These are phyloP conservation scores for Euphorbia lathyris DNA, from an alignment of 345 rosid species.

Conservation along the genomic window DNA sequence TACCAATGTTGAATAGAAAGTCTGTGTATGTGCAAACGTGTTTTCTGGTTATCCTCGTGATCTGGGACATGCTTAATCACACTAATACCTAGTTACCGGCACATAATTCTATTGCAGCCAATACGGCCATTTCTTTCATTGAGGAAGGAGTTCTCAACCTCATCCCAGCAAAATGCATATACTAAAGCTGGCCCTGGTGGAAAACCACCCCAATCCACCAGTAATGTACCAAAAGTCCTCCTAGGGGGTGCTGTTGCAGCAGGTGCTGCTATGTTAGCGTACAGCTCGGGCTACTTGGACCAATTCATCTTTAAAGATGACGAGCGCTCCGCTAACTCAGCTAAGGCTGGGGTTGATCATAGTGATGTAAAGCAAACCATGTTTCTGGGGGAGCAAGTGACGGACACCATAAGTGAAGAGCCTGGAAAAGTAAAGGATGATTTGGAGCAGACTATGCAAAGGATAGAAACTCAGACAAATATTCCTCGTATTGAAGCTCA, in stretches of 20 bases:
- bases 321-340: constrained; percentile 24
- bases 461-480: constrained; percentile 16
- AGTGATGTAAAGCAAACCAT: constrained; percentile 23
- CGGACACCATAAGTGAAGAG: constrained; percentile 33
- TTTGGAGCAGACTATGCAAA: constrained; percentile 17
- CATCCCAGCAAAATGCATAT: constrained; percentile 41
- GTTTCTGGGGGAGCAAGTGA: constrained; percentile 31
- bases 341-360: constrained; percentile 21
- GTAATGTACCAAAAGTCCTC: constrained; percentile 37
- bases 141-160: constrained; percentile 49
- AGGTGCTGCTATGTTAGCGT: constrained; percentile 49
- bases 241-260: constrained; percentile 49
- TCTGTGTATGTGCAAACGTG: neutral
- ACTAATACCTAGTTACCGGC: constrained; percentile 5
- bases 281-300: constrained; percentile 61
- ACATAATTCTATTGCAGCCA: constrained; percentile 27
- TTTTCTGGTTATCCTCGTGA: neutral
- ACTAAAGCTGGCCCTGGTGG: constrained; percentile 40
- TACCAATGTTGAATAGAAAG: neutral
- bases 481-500: constrained; percentile 16
- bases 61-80: neutral
- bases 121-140: constrained; percentile 39
- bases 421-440: constrained; percentile 23
- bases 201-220: constrained; percentile 43
- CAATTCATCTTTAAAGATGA: constrained; percentile 36